Conservation (phyloP, 2,329 filamentous ascomycete species). For the Zalaria sp. region DNA sequence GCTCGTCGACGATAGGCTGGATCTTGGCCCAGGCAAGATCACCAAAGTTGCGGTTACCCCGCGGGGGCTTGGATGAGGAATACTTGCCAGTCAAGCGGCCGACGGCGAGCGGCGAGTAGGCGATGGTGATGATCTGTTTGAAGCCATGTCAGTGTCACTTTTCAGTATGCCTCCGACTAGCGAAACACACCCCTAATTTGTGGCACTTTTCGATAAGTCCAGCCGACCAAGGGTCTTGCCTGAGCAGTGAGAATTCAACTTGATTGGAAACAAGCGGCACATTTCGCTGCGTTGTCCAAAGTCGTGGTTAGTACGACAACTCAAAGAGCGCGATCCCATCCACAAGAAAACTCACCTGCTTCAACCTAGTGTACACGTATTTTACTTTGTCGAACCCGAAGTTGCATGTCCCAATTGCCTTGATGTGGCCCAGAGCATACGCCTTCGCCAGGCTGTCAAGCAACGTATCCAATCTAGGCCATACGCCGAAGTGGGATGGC, state of each 20-base stretch:
- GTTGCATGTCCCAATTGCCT: neutral
- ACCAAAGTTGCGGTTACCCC: neutral
- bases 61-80: neutral
- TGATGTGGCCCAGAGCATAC: neutral
- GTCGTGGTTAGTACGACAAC: too few relatives aligned
- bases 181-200: neutral
- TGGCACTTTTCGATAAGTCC: neutral
- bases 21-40: neutral
- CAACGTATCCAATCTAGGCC: neutral
- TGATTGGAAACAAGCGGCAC: neutral
- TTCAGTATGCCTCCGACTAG: too few relatives aligned
- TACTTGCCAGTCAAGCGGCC: neutral
- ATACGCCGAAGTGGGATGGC: neutral
- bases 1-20: neutral
- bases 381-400: neutral
- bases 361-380: neutral
- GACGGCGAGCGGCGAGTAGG: neutral
- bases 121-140: neutral
- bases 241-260: neutral
- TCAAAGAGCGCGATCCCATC: neutral
- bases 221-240: neutral
- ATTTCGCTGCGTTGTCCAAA: neutral
- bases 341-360: neutral
- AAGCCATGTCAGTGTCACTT: too few relatives aligned
- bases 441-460: neutral